Conservation (phyloP, 371 early-diverging fungal species). For the Rhizopus stolonifer region DNA sequence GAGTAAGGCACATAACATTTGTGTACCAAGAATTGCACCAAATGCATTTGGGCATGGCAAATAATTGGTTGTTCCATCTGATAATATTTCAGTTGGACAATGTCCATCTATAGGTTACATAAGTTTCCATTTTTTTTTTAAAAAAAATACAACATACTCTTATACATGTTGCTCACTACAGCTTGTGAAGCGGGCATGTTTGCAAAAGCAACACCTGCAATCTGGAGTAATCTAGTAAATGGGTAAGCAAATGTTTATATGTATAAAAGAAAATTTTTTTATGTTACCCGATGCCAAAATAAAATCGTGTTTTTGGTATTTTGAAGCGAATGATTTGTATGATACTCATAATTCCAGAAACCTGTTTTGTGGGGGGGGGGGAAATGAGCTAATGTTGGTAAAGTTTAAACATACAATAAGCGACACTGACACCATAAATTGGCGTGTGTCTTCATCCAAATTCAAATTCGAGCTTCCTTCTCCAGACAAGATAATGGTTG, state of each 20-base stretch:
- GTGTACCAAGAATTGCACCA: constrained; percentile 60
- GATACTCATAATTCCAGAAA: constrained; percentile 36
- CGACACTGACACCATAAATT: constrained; percentile 53
- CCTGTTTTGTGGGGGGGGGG: no score
- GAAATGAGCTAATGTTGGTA: no score
- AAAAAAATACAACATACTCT: not conserved
- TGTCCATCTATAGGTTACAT: constrained; percentile 32
- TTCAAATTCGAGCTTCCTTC: constrained; percentile 47
- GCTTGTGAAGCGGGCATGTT: constrained; percentile 40
- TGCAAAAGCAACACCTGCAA: constrained; percentile 39
- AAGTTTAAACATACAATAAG: no score
- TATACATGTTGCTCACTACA: constrained; percentile 45
- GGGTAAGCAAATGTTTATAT: not conserved
- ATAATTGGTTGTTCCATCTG: constrained; percentile 42
- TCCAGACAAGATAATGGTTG: constrained; percentile 49
- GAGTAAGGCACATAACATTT: constrained; percentile 48
- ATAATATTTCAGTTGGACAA: constrained; percentile 42
- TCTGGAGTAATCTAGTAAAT: constrained; percentile 40
- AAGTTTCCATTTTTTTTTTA: no score
- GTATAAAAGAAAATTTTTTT: not conserved
- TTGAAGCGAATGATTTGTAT: constrained; percentile 52
- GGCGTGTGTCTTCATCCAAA: constrained; percentile 41
- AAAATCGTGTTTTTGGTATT: constrained; percentile 47
- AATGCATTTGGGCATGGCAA: constrained; percentile 55
- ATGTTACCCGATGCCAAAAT: constrained; percentile 30